Conservation (phyloP, 2,329 filamentous ascomycete species). For the Pseudogymnoascus sp. region DNA sequence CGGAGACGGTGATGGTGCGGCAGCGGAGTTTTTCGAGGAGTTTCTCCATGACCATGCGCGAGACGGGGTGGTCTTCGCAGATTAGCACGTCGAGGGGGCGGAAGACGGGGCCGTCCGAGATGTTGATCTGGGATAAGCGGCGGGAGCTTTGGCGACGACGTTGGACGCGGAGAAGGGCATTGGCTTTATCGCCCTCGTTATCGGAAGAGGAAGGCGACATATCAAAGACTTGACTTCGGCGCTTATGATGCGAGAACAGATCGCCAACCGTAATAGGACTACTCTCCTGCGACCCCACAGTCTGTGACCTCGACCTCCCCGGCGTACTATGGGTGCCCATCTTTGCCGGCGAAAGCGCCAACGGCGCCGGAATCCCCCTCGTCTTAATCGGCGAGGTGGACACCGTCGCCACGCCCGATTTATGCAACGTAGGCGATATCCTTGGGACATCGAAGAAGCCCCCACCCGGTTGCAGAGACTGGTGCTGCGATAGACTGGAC, state of each 20-base stretch:
- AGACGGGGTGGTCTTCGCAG: slow-evolving; percentile 95
- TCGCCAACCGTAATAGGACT: slow-evolving; percentile 64
- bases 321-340: slow-evolving; percentile 52
- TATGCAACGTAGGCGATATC: slow-evolving; percentile 49
- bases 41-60: slow-evolving; percentile 97
- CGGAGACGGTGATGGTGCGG: slow-evolving; percentile 83
- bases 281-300: slow-evolving; percentile 87
- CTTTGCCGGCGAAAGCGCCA: slow-evolving; percentile 57
- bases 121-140: slow-evolving; percentile 81
- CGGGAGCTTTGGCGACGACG: slow-evolving; percentile 91
- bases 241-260: slow-evolving; percentile 68
- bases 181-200: slow-evolving; percentile 89
- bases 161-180: slow-evolving; percentile 84
- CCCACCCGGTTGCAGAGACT: slow-evolving; percentile 61
- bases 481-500: slow-evolving; percentile 67
- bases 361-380: slow-evolving; percentile 39
- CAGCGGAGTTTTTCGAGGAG: slow-evolving; percentile 91
- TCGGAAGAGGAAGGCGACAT: slow-evolving; percentile 96
- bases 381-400: slow-evolving; percentile 50
- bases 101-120: slow-evolving; percentile 78
- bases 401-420: slow-evolving; percentile 45
- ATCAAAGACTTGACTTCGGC: slow-evolving; percentile 89
- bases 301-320: slow-evolving; percentile 76
- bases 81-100: slow-evolving; percentile 89
- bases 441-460: slow-evolving; percentile 66